These are phyloP conservation scores for Zygoascus ofunaensis DNA, from an alignment of 805 yeast genomes.

Conservation along the genomic window DNA sequence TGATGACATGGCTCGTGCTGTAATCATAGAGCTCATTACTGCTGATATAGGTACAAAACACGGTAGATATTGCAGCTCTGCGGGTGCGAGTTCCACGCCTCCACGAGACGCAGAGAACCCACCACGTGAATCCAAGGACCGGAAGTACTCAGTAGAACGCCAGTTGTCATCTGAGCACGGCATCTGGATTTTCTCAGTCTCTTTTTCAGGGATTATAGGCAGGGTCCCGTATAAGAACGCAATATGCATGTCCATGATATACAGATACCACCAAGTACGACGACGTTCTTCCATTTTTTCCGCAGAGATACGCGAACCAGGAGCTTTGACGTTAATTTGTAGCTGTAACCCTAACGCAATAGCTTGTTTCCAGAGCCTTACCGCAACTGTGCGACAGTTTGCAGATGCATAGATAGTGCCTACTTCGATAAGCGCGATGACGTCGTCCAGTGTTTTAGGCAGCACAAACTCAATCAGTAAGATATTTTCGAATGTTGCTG, in stretches of 20 bases:
- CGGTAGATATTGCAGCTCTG: neutral
- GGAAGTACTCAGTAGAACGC: neutral
- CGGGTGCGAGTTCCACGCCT: neutral
- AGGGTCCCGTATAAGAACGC: conserved; percentile 32
- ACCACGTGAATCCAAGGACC: neutral
- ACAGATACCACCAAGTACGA: conserved; percentile 36
- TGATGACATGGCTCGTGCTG: neutral
- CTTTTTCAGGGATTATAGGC: conserved; percentile 27
- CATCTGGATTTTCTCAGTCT: conserved; percentile 22
- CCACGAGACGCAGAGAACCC: neutral
- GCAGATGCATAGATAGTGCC: conserved; percentile 28
- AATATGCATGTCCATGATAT: conserved; percentile 33
- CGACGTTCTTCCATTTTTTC: conserved; percentile 33
- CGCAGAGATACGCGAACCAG: conserved; percentile 10
- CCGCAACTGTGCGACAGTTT: conserved; percentile 21
- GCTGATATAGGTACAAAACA: conserved; percentile 1
- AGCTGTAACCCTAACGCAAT: conserved; percentile 26
- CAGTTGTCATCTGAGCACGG: neutral
- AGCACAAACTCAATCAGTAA: conserved; percentile 1
- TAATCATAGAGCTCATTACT: neutral
- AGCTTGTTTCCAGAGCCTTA: conserved; percentile 28
- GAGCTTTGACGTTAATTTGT: conserved; percentile 23
- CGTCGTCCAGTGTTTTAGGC: conserved; percentile 23
- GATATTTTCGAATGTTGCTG: conserved; percentile 1
- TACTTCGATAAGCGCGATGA: conserved; percentile 25